phyloP scores from a whole-genome alignment of 352 stramenopile genomes.

The Pythium graminicola region DNA sequence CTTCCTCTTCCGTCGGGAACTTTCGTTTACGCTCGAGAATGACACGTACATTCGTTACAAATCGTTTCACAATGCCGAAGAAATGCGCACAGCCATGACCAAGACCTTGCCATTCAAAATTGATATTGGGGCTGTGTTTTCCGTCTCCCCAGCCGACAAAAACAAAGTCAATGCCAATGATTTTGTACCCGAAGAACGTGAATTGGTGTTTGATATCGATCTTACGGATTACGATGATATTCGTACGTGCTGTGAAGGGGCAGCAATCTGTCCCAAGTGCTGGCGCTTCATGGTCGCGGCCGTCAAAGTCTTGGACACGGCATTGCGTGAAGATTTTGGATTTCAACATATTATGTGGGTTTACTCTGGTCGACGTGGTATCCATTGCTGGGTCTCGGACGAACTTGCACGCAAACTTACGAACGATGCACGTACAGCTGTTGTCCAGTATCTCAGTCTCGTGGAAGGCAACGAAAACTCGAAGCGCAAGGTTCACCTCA shows the following conservation, averaged over 20 bases:
- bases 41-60: constrained; percentile 99
- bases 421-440: constrained; percentile 94
- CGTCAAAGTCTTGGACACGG: constrained; percentile 91
- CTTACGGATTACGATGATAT: constrained; percentile 99
- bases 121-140: constrained; percentile 98
- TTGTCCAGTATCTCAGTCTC: constrained; percentile 96
- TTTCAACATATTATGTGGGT: constrained; percentile 98
- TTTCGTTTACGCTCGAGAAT: constrained; percentile 97
- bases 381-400: constrained; percentile 99
- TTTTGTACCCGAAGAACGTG: constrained; percentile 92
- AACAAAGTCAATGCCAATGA: constrained; percentile 77
- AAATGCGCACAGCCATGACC: constrained; percentile 81
- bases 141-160: constrained; percentile 76
- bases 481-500: constrained; percentile 88
- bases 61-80: constrained; percentile 82
- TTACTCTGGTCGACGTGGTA: constrained; percentile 97
- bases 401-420: constrained; percentile 87
- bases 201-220: constrained; percentile 99
- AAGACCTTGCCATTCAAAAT: constrained; percentile 98
- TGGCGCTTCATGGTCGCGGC: constrained; percentile 98
- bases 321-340: constrained; percentile 95
- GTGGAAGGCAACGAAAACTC: constrained; percentile 87
- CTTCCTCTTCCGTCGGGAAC: constrained; percentile 91
- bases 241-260: constrained; percentile 91
- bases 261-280: constrained; percentile 91